Evolutionary conservation across 176 grass and related monocot genomes (phyloP).

Genomic region (Cymbopogon citratus): DNA sequence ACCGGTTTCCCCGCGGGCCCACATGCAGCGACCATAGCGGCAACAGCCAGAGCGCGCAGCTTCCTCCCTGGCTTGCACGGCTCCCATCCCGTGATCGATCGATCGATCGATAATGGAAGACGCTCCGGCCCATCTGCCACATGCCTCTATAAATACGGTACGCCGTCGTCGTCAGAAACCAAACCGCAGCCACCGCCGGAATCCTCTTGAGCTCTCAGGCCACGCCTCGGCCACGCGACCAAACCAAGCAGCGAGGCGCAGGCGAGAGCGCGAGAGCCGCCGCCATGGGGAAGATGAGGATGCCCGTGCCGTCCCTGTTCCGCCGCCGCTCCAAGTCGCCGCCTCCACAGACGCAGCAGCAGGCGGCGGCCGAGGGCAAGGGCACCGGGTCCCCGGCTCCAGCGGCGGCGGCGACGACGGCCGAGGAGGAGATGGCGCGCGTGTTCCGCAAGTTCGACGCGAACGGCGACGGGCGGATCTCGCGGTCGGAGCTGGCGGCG

Average conservation of each 20-base stretch:
- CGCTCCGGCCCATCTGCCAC: too few relatives aligned
- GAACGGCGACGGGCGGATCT: conserved; percentile 91
- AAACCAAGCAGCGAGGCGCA: neutral
- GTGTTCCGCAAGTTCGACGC: conserved; percentile 91
- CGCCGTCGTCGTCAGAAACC: too few relatives aligned
- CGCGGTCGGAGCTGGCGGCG: conserved; percentile 61
- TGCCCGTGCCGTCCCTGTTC: conserved; percentile 61
- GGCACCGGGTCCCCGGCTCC: neutral
- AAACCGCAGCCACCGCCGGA: neutral
- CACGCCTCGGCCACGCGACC: too few relatives aligned
- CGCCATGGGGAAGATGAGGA: conserved; percentile 88
- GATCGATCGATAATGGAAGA: neutral
- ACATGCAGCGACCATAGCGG: neutral
- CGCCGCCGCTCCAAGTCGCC: conserved; percentile 46
- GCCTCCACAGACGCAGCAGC: neutral
- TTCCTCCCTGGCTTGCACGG: neutral
- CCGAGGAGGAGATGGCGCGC: conserved; percentile 58
- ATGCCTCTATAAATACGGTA: conserved; percentile 23
- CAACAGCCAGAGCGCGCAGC: neutral
- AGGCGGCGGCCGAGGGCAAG: neutral
- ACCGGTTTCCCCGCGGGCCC: neutral
- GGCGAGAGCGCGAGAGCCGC: too few relatives aligned
- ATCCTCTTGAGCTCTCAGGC: neutral
- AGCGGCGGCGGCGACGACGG: conserved; percentile 4
- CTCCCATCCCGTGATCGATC: neutral